These are phyloP conservation scores for Moesziomyces aphidis DNA, from an alignment of 1,284 basidiomycete species.

Conservation along the genomic window DNA sequence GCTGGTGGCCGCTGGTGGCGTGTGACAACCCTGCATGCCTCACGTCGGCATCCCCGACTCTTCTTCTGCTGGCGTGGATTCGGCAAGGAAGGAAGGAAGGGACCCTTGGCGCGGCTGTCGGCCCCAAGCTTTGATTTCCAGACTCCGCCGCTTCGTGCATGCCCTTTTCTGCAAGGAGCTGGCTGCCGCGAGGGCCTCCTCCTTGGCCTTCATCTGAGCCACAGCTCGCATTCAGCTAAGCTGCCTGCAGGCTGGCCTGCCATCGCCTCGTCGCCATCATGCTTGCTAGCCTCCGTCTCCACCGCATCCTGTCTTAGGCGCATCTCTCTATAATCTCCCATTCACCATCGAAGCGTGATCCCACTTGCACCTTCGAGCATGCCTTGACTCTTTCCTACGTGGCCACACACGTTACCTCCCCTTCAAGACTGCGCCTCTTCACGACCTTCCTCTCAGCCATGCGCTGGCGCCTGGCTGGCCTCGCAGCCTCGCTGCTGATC, in stretches of 20 bases:
- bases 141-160: neutral
- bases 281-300: no score
- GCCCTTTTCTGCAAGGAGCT: no score
- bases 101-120: neutral
- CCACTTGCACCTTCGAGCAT: neutral
- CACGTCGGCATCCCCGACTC: no score
- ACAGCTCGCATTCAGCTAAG: neutral
- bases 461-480: neutral
- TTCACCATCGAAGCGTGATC: no score
- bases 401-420: neutral
- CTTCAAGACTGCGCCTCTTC: neutral
- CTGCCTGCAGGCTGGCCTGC: no score
- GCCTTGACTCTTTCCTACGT: neutral
- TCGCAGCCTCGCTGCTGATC: neutral
- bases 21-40: no score
- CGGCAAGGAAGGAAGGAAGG: neutral
- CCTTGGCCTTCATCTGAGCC: neutral
- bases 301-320: no score
- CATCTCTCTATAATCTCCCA: no score
- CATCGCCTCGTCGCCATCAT: no score
- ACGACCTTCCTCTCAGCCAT: neutral
- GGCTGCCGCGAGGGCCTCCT: neutral
- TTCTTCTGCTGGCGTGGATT: no score
- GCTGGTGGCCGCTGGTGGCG: no score
- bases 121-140: neutral